Base-by-base conservation (phyloP, 768 basidiomycete species). In the Phallus indusiatus region DNA sequence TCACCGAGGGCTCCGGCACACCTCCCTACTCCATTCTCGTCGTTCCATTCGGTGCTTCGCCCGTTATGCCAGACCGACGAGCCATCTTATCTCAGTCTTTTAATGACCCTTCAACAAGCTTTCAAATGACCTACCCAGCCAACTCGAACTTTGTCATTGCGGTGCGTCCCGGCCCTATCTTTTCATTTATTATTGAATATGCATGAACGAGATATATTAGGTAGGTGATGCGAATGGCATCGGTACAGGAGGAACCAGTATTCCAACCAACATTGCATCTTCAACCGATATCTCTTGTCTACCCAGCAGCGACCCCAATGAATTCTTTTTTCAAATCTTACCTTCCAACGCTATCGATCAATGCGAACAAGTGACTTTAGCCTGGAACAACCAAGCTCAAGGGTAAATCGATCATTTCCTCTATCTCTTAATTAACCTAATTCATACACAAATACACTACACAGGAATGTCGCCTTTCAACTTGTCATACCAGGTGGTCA, bases 401-500 rank as follows among this genome's bases (percentile, higher is more conserved):
- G 84, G 82, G 83, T 85, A 65, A 48, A 75, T 64, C n/a, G n/a
- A n/a, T n/a, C n/a, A 6, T 33, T 51, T 16, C 42, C 28, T 22
- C 42, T 52, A 24, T 21, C 4, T 50, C 52, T 37, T 54, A n/a
- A n/a, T n/a, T 34, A 34, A 16, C 34, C 60, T 62, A 50, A 24
- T 28, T 12, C 36, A 48, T n/a, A 34, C 54, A 24, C 42, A 10
- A n/a, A n/a, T n/a, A n/a, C n/a, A 8, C 9, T 28, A 17, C 61
- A 36, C 22, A 60, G 86, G 86, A 16, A 80, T 67, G 0, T 77
- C 82, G n/a, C 76, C 68, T 35, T 87, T 88, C 67, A 73, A 81
- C 22, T 87, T 3, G 75, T 89, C 47, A 90, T 91, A 34, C 90
- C 90, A 1, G 90, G 89, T 0, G 89, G 89, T 12, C 74, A 87